Conservation (phyloP, 2,329 filamentous ascomycete species). For the Fusarium tanahbumbuense region DNA sequence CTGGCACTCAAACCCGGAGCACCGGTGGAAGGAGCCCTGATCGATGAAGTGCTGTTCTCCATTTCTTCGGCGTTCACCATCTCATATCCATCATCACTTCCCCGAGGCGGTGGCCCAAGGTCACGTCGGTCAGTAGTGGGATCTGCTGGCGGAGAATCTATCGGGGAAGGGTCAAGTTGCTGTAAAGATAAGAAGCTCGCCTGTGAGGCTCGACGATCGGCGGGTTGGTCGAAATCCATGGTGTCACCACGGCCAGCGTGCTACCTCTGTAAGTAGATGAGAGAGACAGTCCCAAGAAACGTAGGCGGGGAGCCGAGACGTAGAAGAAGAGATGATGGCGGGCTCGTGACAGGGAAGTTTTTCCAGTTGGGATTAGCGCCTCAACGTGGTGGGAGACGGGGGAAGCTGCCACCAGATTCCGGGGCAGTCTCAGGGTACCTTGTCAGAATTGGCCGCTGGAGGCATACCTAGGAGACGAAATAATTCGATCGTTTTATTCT, state of each 20-base stretch:
- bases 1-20: slow-evolving; percentile 69
- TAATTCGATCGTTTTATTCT: no score
- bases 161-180: slow-evolving; percentile 85
- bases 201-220: slow-evolving; percentile 41
- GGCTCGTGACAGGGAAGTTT: slow-evolving; percentile 34
- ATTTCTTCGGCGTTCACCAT: slow-evolving; percentile 45
- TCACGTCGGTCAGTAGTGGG: slow-evolving; percentile 56
- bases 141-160: slow-evolving; percentile 66
- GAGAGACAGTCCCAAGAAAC: slow-evolving; percentile 9
- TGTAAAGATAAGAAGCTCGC: slow-evolving; percentile 70
- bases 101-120: slow-evolving; percentile 49
- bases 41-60: slow-evolving; percentile 48
- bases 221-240: slow-evolving; percentile 43
- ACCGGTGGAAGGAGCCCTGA: slow-evolving; percentile 58
- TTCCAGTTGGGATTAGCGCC: slow-evolving; percentile 45
- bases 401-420: slow-evolving; percentile 30
- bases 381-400: slow-evolving; percentile 37
- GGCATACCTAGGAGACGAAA: no score
- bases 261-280: background rate
- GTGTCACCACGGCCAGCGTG: slow-evolving; percentile 27
- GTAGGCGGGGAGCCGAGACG: slow-evolving; percentile 33
- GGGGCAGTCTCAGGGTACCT: slow-evolving; percentile 15
- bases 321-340: slow-evolving; percentile 30
- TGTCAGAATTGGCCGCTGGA: no score
- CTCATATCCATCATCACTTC: slow-evolving; percentile 49